A percentile compares a stretch with the other conserved stretches of the same genome.
Conservation (phyloP, 768 basidiomycete species). For the Kwoniella europaea region DNA sequence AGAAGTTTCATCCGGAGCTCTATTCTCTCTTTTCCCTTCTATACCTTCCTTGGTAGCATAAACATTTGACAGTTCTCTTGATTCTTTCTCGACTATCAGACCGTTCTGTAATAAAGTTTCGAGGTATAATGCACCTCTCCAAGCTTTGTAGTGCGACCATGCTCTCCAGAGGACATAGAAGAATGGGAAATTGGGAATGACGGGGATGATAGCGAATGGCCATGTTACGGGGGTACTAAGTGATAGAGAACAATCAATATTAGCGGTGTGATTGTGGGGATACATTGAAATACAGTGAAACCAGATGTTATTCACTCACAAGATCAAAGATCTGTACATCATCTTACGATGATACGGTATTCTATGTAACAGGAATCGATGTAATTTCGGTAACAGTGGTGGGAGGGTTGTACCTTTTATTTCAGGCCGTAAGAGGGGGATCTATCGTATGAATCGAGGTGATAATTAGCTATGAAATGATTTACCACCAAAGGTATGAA, state of each 20-base stretch:
- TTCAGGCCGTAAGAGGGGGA: slow-evolving; percentile 46
- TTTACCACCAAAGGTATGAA: not conserved
- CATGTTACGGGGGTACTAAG: slow-evolving; percentile 50
- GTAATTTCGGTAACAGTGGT: slow-evolving; percentile 45
- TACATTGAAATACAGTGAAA: not conserved
- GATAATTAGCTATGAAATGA: not conserved
- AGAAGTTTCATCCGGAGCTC: slow-evolving; percentile 37
- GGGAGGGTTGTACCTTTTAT: slow-evolving; percentile 43
- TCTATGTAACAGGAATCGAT: slow-evolving; percentile 44
- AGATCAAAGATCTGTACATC: slow-evolving; percentile 44
- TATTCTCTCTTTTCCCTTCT: slow-evolving; percentile 33
- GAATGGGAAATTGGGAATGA: slow-evolving; percentile 59
- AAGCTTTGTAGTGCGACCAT: slow-evolving; percentile 59
- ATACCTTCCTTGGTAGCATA: slow-evolving; percentile 33
- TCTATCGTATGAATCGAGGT: slow-evolving; percentile 27
- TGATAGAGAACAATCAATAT: slow-evolving; percentile 10
- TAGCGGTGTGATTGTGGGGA: not conserved
- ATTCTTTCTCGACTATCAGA: slow-evolving; percentile 45
- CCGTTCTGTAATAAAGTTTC: slow-evolving; percentile 47
- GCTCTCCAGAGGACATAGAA: slow-evolving; percentile 60
- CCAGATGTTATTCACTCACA: slow-evolving; percentile 30
- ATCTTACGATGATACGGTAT: slow-evolving; percentile 54
- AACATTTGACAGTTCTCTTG: slow-evolving; percentile 39
- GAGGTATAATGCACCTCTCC: slow-evolving; percentile 56
- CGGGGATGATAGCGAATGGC: slow-evolving; percentile 58